These are phyloP conservation scores for Chalaropsis thielavioides DNA, from an alignment of 2,329 filamentous ascomycete genomes.

Conservation along the genomic window DNA sequence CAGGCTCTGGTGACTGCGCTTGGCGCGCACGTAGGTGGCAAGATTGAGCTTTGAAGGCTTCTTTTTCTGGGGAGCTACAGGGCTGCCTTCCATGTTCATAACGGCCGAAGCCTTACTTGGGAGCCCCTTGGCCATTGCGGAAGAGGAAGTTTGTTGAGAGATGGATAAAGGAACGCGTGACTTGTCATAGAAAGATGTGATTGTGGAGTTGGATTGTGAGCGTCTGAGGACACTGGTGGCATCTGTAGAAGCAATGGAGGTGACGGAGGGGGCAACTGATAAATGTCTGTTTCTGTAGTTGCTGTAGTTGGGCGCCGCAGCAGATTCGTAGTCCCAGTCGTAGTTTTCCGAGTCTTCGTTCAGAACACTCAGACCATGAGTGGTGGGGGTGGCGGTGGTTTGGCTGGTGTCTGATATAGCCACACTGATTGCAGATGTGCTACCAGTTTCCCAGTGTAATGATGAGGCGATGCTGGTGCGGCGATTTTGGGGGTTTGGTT, in stretches of 20 bases:
- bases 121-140: conserved; percentile 42
- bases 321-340: conserved; percentile 13
- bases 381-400: conserved; percentile 8
- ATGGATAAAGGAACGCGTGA: conserved; percentile 40
- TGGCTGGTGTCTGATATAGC: conserved; percentile 12
- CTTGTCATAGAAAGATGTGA: conserved; percentile 43
- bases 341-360: conserved; percentile 14
- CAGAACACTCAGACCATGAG: conserved; percentile 10
- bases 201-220: conserved; percentile 40
- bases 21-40: conserved; percentile 23
- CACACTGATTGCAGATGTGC: conserved; percentile 12
- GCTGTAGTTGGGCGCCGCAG: conserved; percentile 8
- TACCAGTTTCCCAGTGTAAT: conserved; percentile 11
- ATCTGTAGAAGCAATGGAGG: conserved; percentile 25
- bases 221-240: conserved; percentile 32
- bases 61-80: conserved; percentile 22
- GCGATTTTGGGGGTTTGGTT: conserved; percentile 2
- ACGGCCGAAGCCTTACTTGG: conserved; percentile 34
- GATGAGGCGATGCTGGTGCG: conserved; percentile 13
- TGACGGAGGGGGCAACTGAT: conserved; percentile 18
- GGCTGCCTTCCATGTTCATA: conserved; percentile 32
- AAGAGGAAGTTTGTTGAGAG: conserved; percentile 44
- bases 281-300: conserved; percentile 7
- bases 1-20: conserved; percentile 23
- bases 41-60: conserved; percentile 38